Evolutionary conservation across 140 eudicot genomes (phyloP).

Genomic region (Anethum foeniculum): DNA sequence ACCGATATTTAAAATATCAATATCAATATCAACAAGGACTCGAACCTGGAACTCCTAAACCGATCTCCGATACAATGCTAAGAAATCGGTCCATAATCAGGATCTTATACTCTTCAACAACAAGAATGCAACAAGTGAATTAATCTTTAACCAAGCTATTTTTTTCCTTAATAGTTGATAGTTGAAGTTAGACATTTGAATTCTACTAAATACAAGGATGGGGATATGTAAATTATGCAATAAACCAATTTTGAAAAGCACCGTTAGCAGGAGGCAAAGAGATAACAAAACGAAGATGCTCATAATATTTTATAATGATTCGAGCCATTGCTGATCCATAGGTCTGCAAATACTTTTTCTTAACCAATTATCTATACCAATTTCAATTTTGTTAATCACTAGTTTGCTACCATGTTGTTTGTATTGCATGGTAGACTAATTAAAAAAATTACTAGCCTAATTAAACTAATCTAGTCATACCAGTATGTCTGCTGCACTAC

Average conservation of each 20-base stretch:
- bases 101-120: too few relatives aligned
- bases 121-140: too few relatives aligned
- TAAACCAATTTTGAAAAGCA: neutral
- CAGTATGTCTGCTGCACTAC: constrained; percentile 27
- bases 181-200: neutral
- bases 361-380: constrained; percentile 6
- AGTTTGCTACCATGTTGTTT: neutral
- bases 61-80: too few relatives aligned
- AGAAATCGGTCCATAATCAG: too few relatives aligned
- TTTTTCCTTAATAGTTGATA: too few relatives aligned
- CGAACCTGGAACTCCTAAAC: too few relatives aligned
- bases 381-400: neutral
- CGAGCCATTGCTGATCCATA: constrained; percentile 79
- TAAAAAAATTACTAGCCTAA: neutral
- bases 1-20: too few relatives aligned
- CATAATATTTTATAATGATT: constrained; percentile 38
- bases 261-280: neutral
- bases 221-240: neutral
- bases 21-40: too few relatives aligned
- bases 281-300: constrained; percentile 26
- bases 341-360: constrained; percentile 25
- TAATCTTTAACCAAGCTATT: too few relatives aligned
- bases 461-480: constrained; percentile 14
- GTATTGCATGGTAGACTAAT: constrained; percentile 1
- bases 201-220: neutral